phyloP scores from a whole-genome alignment of 75 land plant species.

The Pinus albicaulis region DNA sequence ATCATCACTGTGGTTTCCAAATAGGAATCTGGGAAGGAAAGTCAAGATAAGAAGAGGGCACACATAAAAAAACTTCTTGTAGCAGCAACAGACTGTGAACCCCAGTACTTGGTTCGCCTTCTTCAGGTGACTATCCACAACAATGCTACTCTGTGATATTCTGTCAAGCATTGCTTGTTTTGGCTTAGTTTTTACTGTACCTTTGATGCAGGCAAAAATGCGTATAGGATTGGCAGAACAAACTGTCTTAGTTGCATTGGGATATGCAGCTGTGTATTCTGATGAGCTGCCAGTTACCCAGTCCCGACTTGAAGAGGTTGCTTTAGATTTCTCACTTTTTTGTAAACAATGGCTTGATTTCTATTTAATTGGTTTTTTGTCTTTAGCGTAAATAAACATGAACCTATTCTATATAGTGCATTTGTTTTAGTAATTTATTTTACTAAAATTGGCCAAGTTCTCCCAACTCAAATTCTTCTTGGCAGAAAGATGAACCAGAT shows the following conservation, averaged over 20 bases:
- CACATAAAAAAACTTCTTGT: conserved; percentile 87
- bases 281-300: conserved; percentile 48
- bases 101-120: conserved; percentile 83
- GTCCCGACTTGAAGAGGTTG: conserved; percentile 78
- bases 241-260: conserved; percentile 88
- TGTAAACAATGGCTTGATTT: not conserved
- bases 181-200: not conserved
- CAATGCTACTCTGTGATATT: not conserved
- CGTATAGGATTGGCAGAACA: conserved; percentile 95
- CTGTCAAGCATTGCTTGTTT: not conserved
- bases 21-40: conserved; percentile 90
- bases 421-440: not conserved
- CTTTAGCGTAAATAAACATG: not conserved
- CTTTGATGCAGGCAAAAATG: conserved; percentile 64
- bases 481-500: too few relatives aligned
- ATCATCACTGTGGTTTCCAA: not conserved
- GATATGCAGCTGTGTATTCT: conserved; percentile 82
- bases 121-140: conserved; percentile 59
- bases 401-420: not conserved
- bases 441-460: too few relatives aligned
- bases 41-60: conserved; percentile 93
- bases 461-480: too few relatives aligned
- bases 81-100: conserved; percentile 98
- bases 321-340: conserved; percentile 4
- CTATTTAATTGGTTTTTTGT: too few relatives aligned